Evolutionary conservation across 345 rosid species (phyloP), one percentile per base, ranked within the genome.

Genomic region (Linum lewisii): DNA sequence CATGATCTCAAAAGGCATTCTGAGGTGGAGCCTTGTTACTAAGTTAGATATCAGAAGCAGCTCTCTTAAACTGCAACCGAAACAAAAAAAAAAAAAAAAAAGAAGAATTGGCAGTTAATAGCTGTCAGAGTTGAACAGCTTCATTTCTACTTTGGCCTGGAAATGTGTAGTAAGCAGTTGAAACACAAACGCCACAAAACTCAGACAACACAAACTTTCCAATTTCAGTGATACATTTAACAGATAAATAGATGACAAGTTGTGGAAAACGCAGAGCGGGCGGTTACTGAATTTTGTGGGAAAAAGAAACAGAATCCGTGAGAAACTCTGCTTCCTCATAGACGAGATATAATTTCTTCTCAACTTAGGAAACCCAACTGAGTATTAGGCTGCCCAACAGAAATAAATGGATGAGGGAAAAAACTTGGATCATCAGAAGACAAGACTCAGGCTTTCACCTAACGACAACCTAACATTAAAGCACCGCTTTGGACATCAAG

Each of bases 1-100:
- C 82, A 79, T 73, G 62, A 81, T 63, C 65, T 84, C 84, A 59
- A 74, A 81, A 60, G 92, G 85, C 92, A 84, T 84, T 42, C 49
- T 58, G 62, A 47, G 66, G 69, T 57, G 66, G n/a, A 19, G 50
- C n/a, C n/a, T n/a, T n/a, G n/a, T n/a, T n/a, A n/a, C n/a, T n/a
- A n/a, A 34, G 52, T 56, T 1, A 52, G 25, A 52, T 20, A 52
- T 20, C 64, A 60, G 59, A 73, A 61, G 59, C 57, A 32, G 62
- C 62, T 24, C 64, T 51, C n/a, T n/a, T n/a, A n/a, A n/a, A n/a
- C n/a, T n/a, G n/a, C n/a, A n/a, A n/a, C n/a, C n/a, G n/a, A n/a
- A n/a, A n/a, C n/a, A n/a, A n/a, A n/a, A n/a, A n/a, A n/a, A n/a
- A n/a, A n/a, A n/a, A n/a, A n/a, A n/a, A n/a, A n/a, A n/a, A n/a